phyloP scores from a whole-genome alignment of 192 early-diverging fungal genomes.

The Mortierella hygrophila region DNA sequence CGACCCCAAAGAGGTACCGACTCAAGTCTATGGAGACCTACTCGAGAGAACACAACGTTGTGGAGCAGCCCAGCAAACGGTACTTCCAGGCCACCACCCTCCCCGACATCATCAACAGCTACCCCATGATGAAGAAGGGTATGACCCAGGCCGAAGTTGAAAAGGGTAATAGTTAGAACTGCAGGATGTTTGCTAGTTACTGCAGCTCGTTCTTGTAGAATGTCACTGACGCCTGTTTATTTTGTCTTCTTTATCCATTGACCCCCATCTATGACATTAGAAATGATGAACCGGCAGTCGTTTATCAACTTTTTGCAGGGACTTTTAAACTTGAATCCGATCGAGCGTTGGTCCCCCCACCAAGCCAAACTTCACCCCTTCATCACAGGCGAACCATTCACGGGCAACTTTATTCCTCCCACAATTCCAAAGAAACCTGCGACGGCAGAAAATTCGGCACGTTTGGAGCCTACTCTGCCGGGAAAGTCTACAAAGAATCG shows the following conservation, averaged over 20 bases:
- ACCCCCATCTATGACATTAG: slow-evolving; percentile 43
- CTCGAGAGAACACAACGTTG: slow-evolving; percentile 79
- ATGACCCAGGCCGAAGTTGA: slow-evolving; percentile 75
- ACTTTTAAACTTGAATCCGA: slow-evolving; percentile 90
- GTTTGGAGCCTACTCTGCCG: slow-evolving; percentile 41
- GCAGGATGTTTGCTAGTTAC: too few relatives aligned
- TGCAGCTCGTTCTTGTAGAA: neutral
- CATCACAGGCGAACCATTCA: slow-evolving; percentile 88
- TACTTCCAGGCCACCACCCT: slow-evolving; percentile 92
- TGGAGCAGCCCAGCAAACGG: slow-evolving; percentile 92
- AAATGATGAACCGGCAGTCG: slow-evolving; percentile 78
- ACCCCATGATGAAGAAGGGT: slow-evolving; percentile 82
- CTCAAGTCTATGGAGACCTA: slow-evolving; percentile 89
- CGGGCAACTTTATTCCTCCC: slow-evolving; percentile 77
- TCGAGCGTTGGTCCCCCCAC: slow-evolving; percentile 94
- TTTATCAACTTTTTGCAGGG: slow-evolving; percentile 95
- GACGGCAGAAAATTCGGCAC: slow-evolving; percentile 43
- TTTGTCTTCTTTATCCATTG: neutral
- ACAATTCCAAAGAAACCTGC: slow-evolving; percentile 52
- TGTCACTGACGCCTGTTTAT: neutral
- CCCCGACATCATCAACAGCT: slow-evolving; percentile 87
- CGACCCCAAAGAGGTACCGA: slow-evolving; percentile 64
- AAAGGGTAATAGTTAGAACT: slow-evolving; percentile 66
- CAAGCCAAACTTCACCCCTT: slow-evolving; percentile 97
- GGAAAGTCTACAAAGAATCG: slow-evolving; percentile 21